Evolutionary conservation across 1,284 basidiomycete species (phyloP), one percentile per base, ranked within the genome.

Genomic region (Ganoderma sinense): DNA sequence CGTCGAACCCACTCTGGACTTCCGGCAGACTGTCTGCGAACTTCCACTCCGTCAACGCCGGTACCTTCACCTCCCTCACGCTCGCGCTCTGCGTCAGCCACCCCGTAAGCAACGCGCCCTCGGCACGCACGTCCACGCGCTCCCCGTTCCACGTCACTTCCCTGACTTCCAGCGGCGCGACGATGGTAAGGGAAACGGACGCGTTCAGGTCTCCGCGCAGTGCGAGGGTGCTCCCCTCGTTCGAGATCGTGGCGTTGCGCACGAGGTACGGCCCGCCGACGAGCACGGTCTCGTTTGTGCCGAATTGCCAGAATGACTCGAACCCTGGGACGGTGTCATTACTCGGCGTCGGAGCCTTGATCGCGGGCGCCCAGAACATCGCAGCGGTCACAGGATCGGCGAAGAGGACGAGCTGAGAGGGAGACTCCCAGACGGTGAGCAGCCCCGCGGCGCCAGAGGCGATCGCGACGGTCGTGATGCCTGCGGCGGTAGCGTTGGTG

Each of bases 1-100:
- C 93, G 69, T 87, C 85, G 75, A 90, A 95, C 33, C 73, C 79
- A 0, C 71, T 64, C 53, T 80, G 75, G 18, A 91, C 84, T 81
- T 95, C 94, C 0, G 94, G 94, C 48, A 95, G 79, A 75, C 90
- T 91, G 73, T 94, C 86, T 45, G 83, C 82, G 76, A 88, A 94
- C 78, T 84, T 90, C 94, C 94, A 95, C 23, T 84, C 82, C 2
- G 78, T 80, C 71, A 94, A 80, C 64, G 67, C 73, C 40, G 86
- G 86, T 8, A 78, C 75, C 13, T 64, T 71, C 58, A 83, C 75
- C 3, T 67, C 70, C 26, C 65, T 65, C 43, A 70, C 55, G 36
- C 65, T 64, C 40, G 65, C 65, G 33, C 69, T 71, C 66, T 74
- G 69, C 29, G 40, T 33, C 14, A 82, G 69, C 7, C 69, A 63